A percentile compares a stretch with the other conserved stretches of the same genome.
Evolutionary conservation across 2,329 filamentous ascomycete species (phyloP).

Genomic region (Aspergillus sergii): DNA sequence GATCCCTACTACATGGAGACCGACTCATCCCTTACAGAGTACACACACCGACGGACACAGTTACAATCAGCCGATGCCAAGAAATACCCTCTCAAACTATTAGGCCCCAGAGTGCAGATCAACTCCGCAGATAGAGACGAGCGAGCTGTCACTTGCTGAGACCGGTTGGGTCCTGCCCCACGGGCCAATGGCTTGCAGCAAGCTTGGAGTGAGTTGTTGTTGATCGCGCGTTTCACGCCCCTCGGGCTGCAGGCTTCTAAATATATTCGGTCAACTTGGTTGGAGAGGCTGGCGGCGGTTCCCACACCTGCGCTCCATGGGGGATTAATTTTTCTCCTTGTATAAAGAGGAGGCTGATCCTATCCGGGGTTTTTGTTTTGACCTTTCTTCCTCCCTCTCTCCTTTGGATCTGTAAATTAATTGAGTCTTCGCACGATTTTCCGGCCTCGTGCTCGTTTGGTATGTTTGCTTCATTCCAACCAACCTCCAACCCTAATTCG

Average conservation of each 20-base stretch:
- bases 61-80: slow-evolving; percentile 1
- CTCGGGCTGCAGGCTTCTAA: not conserved
- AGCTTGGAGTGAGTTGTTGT: not conserved
- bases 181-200: not conserved
- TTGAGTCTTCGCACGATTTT: not conserved
- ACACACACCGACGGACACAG: not conserved
- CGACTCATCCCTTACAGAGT: not conserved
- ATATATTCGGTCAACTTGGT: not conserved
- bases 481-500: not conserved
- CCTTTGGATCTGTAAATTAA: not conserved
- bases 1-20: not conserved
- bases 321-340: slow-evolving; percentile 2
- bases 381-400: not conserved
- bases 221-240: not conserved
- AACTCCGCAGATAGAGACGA: not conserved
- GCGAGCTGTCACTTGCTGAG: slow-evolving; percentile 3
- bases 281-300: not conserved
- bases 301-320: not conserved
- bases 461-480: not conserved
- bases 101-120: not conserved
- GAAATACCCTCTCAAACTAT: not conserved
- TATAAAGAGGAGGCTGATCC: slow-evolving; percentile 1
- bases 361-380: not conserved
- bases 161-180: not conserved
- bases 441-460: not conserved